Conservation (phyloP, 257 asterid genomes). For the Anisodus tanguticus region DNA sequence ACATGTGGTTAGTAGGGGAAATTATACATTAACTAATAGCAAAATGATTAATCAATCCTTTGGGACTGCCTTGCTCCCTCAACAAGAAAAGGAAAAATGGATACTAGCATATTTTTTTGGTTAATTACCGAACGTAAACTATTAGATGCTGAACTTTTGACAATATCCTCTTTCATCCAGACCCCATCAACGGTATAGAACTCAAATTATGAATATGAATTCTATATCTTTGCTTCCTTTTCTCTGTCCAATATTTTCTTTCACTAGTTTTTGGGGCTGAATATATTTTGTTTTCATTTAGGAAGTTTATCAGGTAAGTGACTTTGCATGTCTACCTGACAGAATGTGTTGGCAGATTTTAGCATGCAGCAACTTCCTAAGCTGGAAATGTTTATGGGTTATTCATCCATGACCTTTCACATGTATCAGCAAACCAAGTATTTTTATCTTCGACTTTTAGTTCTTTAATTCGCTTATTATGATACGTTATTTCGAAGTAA, state of each 20-base stretch:
- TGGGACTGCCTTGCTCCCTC: not conserved
- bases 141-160: not conserved
- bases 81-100: not conserved
- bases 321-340: not conserved
- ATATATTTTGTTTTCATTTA: not conserved
- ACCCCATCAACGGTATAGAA: not conserved
- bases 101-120: not conserved
- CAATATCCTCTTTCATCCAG: not conserved
- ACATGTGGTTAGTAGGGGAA: not conserved
- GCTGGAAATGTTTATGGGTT: not conserved
- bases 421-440: not conserved
- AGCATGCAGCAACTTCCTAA: not conserved
- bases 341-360: not conserved
- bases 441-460: not conserved
- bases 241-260: not conserved
- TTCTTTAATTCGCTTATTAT: not conserved
- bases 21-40: not conserved
- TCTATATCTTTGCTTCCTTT: not conserved
- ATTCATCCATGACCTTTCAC: slow-evolving; percentile 1
- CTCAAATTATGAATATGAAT: not conserved
- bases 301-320: not conserved
- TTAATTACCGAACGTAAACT: not conserved
- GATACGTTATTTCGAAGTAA: not conserved
- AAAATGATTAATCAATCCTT: not conserved
- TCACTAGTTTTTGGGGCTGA: not conserved